A percentile compares a stretch with the other conserved stretches of the same genome.
Conservation (phyloP, 192 early-diverging fungal genomes). For the Chytriomyces sp. region DNA sequence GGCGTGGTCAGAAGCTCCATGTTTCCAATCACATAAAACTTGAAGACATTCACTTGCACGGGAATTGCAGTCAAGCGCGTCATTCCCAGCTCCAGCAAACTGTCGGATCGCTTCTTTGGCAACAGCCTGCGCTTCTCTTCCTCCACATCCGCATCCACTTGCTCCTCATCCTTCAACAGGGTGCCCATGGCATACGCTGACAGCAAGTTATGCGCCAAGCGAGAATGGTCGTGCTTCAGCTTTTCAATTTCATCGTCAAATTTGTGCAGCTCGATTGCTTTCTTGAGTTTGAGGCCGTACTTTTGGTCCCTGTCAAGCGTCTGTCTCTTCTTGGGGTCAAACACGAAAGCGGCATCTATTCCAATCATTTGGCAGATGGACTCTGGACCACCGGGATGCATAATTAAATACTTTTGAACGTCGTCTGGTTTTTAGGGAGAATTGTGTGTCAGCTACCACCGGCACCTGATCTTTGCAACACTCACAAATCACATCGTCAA, state of each 20-base stretch:
- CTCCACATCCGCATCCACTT: neutral
- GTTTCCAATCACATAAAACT: conserved; percentile 6
- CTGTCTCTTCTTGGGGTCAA: conserved; percentile 5
- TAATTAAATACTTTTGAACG: conserved; percentile 34
- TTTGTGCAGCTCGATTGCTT: neutral
- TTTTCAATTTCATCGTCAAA: conserved; percentile 13
- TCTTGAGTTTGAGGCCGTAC: neutral
- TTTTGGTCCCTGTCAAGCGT: neutral
- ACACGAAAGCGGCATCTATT: conserved; percentile 34
- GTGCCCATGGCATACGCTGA: conserved; percentile 36
- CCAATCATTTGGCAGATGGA: conserved; percentile 35
- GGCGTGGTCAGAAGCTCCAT: conserved; percentile 2
- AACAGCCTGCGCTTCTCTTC: neutral
- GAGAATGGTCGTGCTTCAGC: conserved; percentile 37
- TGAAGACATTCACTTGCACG: conserved; percentile 14
- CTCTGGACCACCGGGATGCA: conserved; percentile 41
- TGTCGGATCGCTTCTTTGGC: neutral
- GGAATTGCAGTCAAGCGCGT: neutral
- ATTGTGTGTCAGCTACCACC: neutral
- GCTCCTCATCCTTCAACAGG: conserved; percentile 5
- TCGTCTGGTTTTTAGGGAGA: conserved; percentile 31
- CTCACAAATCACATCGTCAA: conserved; percentile 46
- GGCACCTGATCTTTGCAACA: neutral
- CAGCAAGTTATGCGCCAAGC: conserved; percentile 39
- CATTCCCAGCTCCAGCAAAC: neutral